Percentiles rank a stretch among this genome's conserved stretches.
Evolutionary conservation across 2,329 filamentous ascomycete genomes (phyloP).

Genomic region (Arachnomyces sp.): DNA sequence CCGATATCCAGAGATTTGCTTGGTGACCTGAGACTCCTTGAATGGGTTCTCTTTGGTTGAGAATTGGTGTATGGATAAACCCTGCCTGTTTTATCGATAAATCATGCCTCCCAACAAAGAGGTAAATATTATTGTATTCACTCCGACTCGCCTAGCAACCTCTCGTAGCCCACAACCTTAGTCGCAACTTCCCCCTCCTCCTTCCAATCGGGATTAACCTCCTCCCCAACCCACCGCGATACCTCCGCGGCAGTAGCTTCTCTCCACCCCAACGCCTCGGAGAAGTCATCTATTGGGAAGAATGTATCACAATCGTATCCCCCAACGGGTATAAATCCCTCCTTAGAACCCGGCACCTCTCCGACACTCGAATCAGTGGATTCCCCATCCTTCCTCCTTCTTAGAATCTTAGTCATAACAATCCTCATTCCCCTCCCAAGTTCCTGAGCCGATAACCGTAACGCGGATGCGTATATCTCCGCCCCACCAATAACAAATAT

Average conservation of each 20-base stretch:
- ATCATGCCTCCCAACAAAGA: no score
- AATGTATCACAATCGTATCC: conserved; percentile 43
- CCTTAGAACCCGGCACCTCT: conserved; percentile 7
- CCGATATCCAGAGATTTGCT: no score
- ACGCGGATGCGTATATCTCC: conserved; percentile 69
- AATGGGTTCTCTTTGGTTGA: no score
- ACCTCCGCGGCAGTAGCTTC: conserved; percentile 26
- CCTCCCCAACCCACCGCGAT: conserved; percentile 36
- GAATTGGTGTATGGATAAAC: no score
- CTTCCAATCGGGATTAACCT: conserved; percentile 35
- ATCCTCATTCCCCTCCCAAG: conserved; percentile 26
- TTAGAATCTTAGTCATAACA: conserved; percentile 33
- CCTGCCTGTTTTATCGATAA: no score
- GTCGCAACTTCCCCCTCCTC: conserved; percentile 44
- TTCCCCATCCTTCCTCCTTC: conserved; percentile 9
- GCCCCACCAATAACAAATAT: conserved; percentile 87
- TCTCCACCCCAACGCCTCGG: no score
- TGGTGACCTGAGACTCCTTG: no score
- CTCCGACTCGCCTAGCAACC: conserved; percentile 7
- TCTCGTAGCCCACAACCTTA: conserved; percentile 41
- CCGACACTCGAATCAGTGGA: no score
- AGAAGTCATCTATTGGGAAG: conserved; percentile 22
- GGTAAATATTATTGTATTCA: no score
- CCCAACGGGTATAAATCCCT: conserved; percentile 6
- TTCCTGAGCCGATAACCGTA: conserved; percentile 33